Evolutionary conservation across 495 filamentous ascomycete genomes (phyloP).

Genomic region (Wilcoxina mikolae): DNA sequence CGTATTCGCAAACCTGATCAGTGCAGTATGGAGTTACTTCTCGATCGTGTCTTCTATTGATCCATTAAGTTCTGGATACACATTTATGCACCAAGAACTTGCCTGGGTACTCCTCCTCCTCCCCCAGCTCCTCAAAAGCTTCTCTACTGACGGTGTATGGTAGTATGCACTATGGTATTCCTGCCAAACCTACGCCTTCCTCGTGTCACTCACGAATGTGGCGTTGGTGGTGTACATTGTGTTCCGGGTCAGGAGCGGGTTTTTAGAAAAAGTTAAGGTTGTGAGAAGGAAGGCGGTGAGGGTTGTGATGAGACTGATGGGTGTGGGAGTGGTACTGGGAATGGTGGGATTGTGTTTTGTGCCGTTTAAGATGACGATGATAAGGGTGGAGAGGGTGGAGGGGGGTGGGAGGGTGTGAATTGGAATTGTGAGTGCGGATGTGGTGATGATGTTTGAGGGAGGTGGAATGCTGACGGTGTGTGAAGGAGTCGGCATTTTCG

Average conservation of each 20-base stretch:
- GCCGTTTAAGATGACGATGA: slow-evolving; percentile 20
- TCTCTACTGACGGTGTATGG: background rate
- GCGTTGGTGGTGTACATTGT: slow-evolving; percentile 14
- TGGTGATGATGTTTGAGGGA: slow-evolving; percentile 9
- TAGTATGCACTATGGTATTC: slow-evolving; percentile 22
- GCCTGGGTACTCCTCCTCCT: slow-evolving; percentile 9
- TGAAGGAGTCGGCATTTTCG: no score
- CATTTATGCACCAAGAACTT: slow-evolving; percentile 21
- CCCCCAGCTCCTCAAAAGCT: background rate
- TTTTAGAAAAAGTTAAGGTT: slow-evolving; percentile 12
- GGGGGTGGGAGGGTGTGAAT: slow-evolving; percentile 6
- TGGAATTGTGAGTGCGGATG: slow-evolving; percentile 6
- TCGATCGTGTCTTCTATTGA: slow-evolving; percentile 23
- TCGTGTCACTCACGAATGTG: slow-evolving; percentile 22
- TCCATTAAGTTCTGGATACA: slow-evolving; percentile 13
- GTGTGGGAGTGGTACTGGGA: slow-evolving; percentile 8
- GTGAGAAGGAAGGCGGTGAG: slow-evolving; percentile 2
- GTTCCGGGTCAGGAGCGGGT: slow-evolving; percentile 10
- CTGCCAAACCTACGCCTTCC: slow-evolving; percentile 25
- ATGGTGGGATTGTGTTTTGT: slow-evolving; percentile 18
- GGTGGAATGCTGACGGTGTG: no score
- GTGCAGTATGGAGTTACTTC: slow-evolving; percentile 26
- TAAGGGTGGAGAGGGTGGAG: slow-evolving; percentile 6
- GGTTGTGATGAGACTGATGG: slow-evolving; percentile 6
- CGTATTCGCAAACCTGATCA: slow-evolving; percentile 21